Evolutionary conservation across 2,329 filamentous ascomycete species (phyloP), one percentile per base, ranked within the genome.

Genomic region (Cryphonectria naterciae): DNA sequence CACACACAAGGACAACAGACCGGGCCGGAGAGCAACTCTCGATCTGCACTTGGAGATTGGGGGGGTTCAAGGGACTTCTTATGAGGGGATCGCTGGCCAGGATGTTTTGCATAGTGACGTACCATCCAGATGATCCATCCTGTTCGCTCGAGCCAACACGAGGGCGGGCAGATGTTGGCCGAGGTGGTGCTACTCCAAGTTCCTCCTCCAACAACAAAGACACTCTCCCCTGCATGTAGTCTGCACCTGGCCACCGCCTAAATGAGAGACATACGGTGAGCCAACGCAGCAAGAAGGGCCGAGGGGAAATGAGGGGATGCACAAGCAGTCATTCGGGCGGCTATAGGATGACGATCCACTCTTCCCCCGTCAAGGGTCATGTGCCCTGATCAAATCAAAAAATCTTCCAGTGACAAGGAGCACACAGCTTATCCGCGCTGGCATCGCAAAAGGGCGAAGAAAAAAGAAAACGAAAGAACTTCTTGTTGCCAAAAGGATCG

Each of bases 331-430:
- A 65, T 65, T 65, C 63, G 63, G 43, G 41, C 63, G 63, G 63
- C 63, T 65, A 52, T 65, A 52, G 43, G 41, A 65, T 25, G 63
- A 49, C 41, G 63, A 65, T 65, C 63, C 63, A 65, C 63, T 49
- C 41, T 65, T 28, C 5, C 63, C 37, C 39, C 25, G 3, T 32
- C 32, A 32, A 39, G 22, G 61, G 7, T 64, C 61, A 64, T 64
- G 39, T 46, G 28, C 25, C 41, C 43, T 32, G 10, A n/a, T 49
- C 46, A 49, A 49, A n/a, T 49, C 22, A 49, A 22, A 49, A 49
- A 49, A 35, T 46, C 28, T 52, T 46, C 41, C 41, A 49, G 17
- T 13, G 63, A 52, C 41, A 35, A 52, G 63, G 63, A 35, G 17
- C 28, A 46, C 41, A 35, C 41, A n/a, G 63, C 41, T 28, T 25